Base-by-base conservation (phyloP, 495 filamentous ascomycete species). In the Tuber borchii region DNA sequence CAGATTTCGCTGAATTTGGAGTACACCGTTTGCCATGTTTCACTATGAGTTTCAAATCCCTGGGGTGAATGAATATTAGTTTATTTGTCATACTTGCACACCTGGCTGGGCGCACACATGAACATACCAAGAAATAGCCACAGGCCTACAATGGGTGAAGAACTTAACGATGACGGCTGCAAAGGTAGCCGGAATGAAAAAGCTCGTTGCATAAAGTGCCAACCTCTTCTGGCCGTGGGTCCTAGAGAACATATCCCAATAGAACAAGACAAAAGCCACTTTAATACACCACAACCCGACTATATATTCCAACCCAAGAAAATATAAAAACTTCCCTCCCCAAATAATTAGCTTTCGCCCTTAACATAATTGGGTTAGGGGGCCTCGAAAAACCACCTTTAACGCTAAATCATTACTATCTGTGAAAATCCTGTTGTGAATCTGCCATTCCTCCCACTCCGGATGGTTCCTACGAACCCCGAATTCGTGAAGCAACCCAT, bases 51-150 rank as follows among this genome's bases (percentile, higher is more conserved):
- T 65, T 65, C 9, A 65, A 65, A 65, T 65, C 56, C 56, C 56
- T 65, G 34, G n/a, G 51, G 16, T n/a, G n/a, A n/a, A n/a, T 3
- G 34, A 65, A 65, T 65, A 34, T 65, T 65, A 65, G 56, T 65
- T 65, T 16, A 34, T 56, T 20, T 10, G 19, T 34, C 26, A 65
- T 16, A 17, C 12, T 34, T 65, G n/a, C 48, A 26, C 48, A 56
- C 22, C 8, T n/a, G 48, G 26, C 56, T 26, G 12, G 12, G 14
- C 12, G 4, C 26, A 34, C 56, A 34, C n/a, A 65, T 12, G 26
- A 34, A 65, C 56, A 65, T 65, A 65, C 56, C 56, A 65, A 16
- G 56, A 65, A 34, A 65, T 65, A 26, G 56, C 56, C 26, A 65
- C 56, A 34, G 56, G 56, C 56, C 26, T 65, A 65, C 56, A 65